Evolutionary conservation across 129 eudicot genomes (phyloP).

Genomic region (Lonicera japonica): DNA sequence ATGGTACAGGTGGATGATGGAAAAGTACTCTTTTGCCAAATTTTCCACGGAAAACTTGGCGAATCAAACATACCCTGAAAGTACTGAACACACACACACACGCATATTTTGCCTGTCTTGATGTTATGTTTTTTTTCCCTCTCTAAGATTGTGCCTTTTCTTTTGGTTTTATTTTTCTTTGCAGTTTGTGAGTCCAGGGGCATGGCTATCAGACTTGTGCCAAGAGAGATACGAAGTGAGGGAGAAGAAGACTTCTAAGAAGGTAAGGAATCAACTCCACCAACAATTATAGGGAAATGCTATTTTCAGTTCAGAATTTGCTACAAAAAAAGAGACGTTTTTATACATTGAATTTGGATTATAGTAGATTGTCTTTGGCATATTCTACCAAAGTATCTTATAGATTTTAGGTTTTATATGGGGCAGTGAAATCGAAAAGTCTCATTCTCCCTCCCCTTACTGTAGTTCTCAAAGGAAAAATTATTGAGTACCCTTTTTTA

Average conservation of each 20-base stretch:
- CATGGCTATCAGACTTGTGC: slow-evolving; percentile 60
- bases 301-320: not conserved
- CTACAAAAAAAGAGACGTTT: not conserved
- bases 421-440: too few relatives aligned
- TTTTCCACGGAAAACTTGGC: too few relatives aligned
- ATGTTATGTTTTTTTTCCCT: not conserved
- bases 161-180: slow-evolving; percentile 3
- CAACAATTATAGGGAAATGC: not conserved
- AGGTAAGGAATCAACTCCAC: slow-evolving; percentile 26
- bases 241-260: slow-evolving; percentile 66
- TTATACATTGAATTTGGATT: not conserved
- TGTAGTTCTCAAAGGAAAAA: not conserved
- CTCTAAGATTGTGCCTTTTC: not conserved
- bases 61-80: too few relatives aligned
- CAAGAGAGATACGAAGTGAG: slow-evolving; percentile 74
- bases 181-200: slow-evolving; percentile 64
- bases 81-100: too few relatives aligned
- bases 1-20: too few relatives aligned
- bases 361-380: not conserved
- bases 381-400: too few relatives aligned
- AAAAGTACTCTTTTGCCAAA: too few relatives aligned
- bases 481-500: too few relatives aligned
- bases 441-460: too few relatives aligned
- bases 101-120: too few relatives aligned
- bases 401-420: too few relatives aligned